Base-by-base conservation (phyloP, 805 yeast species). In the Zygotorulaspora florentina region DNA sequence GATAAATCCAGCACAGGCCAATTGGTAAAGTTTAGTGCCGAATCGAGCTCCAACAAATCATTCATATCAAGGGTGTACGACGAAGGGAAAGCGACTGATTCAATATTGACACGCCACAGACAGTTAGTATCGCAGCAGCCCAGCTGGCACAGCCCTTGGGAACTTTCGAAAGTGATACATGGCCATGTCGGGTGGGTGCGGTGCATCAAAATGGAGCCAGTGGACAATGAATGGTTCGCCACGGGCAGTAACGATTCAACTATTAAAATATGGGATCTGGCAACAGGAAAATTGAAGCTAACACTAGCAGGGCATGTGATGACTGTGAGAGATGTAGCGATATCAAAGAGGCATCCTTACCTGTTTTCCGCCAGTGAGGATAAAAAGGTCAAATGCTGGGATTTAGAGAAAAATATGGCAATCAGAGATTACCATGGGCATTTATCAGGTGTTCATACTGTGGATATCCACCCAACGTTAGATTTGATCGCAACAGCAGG, bases 111-210 rank as follows among this genome's bases (percentile, higher is more conserved):
- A n/a, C 52, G 65, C 36, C 55, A 58, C 29, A 50, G 50, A 34
- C 45, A 42, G 16, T 35, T 54, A 29, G 8, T 56, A 15, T 34
- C 52, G 5, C 61, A 61, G 40, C 51, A 45, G 39, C 71, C 72
- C 0, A 55, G 54, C 33, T 68, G 71, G 75, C 87, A 79, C 58
- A 76, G 79, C 1, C 77, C 81, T 2, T 88, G 96, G 96, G 77
- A 79, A 54, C 72, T 87, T 5, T 73, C 72, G 59, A 72, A 84
- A 46, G 88, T 91, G 2, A 73, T 91, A 0, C 80, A 86, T 1
- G 98, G 98, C 2, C 99, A 93, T 62, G 74, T 78, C 33, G 99
- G 99, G 0, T 90, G 97, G 90, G 88, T 93, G 1, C 74, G 95
- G 38, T 75, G 87, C n/a, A 69, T 89, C 2, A 74, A 83, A 7